A percentile compares a stretch with the other conserved stretches of the same genome.
Conservation (phyloP, 208 protist species). For the Wallacemonas collosoma region DNA sequence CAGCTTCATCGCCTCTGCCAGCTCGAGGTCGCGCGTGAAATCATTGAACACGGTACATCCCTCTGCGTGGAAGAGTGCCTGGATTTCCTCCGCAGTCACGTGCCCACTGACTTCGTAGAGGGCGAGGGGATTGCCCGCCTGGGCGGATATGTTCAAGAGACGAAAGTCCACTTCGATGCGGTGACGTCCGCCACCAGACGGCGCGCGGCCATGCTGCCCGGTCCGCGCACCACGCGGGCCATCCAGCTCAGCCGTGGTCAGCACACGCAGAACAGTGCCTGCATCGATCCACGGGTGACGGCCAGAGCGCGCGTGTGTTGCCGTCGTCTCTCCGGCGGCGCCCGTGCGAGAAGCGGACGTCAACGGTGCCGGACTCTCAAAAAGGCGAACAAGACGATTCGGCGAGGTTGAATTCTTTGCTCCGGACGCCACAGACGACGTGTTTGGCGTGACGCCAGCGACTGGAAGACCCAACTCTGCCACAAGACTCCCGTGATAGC, state of each 20-base stretch:
- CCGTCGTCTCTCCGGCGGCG: no score
- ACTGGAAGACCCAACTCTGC: not conserved
- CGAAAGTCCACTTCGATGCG: slow-evolving; percentile 36
- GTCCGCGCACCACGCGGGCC: not conserved
- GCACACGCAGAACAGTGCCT: not conserved
- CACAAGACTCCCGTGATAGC: not conserved
- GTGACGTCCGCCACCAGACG: not conserved
- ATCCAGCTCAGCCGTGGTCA: not conserved
- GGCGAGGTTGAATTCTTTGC: no score
- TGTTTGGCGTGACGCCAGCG: no score
- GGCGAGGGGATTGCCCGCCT: slow-evolving; percentile 39
- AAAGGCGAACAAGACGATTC: no score
- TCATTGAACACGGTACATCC: slow-evolving; percentile 72
- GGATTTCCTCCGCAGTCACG: slow-evolving; percentile 65
- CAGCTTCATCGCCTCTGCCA: slow-evolving; percentile 36
- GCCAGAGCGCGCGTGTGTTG: no score
- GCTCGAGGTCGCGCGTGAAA: slow-evolving; percentile 52
- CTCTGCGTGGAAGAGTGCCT: slow-evolving; percentile 56
- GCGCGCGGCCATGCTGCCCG: no score
- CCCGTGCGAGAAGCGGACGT: no score
- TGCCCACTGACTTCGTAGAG: slow-evolving; percentile 71
- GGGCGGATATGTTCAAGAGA: slow-evolving; percentile 37
- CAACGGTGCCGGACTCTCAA: no score
- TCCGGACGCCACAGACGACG: no score
- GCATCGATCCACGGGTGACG: not conserved